Evolutionary conservation across 768 basidiomycete species (phyloP), one percentile per base, ranked within the genome.

Genomic region (Coprinopsis strossmayeri): DNA sequence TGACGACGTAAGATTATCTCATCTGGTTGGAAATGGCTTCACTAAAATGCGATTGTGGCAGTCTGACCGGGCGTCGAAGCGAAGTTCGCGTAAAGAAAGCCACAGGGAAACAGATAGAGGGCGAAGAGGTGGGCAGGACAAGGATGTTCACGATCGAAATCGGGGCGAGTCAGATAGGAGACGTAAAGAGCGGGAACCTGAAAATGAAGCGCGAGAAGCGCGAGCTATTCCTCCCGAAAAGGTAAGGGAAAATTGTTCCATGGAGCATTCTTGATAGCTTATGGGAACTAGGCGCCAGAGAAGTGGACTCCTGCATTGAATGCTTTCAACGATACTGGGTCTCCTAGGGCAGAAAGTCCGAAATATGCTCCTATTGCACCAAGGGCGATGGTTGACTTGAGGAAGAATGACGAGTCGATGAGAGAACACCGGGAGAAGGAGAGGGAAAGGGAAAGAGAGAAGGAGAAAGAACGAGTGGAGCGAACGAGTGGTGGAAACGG

Each of bases 51-150:
- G 13, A 27, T 47, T 27, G 39, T 48, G 18, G 28, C 60, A 89
- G 86, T 66, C 79, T 52, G 88, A 91, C 45, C 78, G 88, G 55
- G 73, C 75, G 27, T 76, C 82, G n/a, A 91, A 91, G 63, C 82
- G 88, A n/a, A 78, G 79, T 50, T 84, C 87, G 49, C 81, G 88
- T 42, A 87, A 86, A 60, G 87, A 89, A 2, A 65, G 77, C 25
- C 84, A 87, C 58, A 79, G 87, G 42, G 88, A 90, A 48, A 87
- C 90, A 32, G 75, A 87, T 28, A 68, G 68, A 53, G 79, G 87
- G 23, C 78, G 87, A 45, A 70, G 71, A 12, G 67, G 71, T 11
- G 87, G 88, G 37, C 87, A 87, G 61, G 86, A 88, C 39, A 62
- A 72, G 23, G 77, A 81, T 50, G 85, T 87, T 25, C 74, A 84